Percentiles rank a stretch among this genome's conserved stretches.
phyloP scores from a whole-genome alignment of 2,329 filamentous ascomycete species.

The Corinectria fuckeliana region DNA sequence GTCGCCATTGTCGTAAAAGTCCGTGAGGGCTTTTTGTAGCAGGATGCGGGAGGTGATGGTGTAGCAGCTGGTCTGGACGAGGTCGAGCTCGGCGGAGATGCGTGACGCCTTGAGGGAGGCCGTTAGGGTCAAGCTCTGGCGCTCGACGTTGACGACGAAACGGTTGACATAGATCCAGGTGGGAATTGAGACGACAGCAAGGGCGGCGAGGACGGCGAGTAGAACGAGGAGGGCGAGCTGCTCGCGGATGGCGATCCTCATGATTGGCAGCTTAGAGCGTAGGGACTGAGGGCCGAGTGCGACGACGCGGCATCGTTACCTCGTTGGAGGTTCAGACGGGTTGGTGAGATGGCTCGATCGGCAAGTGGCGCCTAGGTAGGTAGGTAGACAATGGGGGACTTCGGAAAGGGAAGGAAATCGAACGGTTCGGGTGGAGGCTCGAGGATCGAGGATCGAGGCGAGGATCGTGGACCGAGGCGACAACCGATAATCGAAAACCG shows the following conservation, averaged over 20 bases:
- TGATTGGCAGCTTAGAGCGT: constrained; percentile 47
- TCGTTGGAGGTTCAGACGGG: constrained; percentile 17
- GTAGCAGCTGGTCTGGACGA: constrained; percentile 77
- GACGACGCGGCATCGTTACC: constrained; percentile 39
- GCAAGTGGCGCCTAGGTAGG: neutral
- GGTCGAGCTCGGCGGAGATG: constrained; percentile 77
- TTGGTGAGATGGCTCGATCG: constrained; percentile 15
- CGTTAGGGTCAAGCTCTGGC: constrained; percentile 73
- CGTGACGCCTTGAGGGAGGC: constrained; percentile 88
- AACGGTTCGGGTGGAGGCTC: neutral
- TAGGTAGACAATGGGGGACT: no score
- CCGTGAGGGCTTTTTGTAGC: constrained; percentile 59
- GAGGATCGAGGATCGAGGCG: neutral
- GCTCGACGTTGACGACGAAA: constrained; percentile 59
- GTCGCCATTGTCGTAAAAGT: constrained; percentile 57
- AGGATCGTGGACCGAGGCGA: neutral
- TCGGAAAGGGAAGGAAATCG: neutral
- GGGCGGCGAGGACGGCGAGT: constrained; percentile 73
- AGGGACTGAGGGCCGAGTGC: constrained; percentile 24
- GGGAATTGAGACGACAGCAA: constrained; percentile 81
- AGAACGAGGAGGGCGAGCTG: constrained; percentile 85
- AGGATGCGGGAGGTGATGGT: constrained; percentile 73
- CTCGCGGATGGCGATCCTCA: constrained; percentile 88
- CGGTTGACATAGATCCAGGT: constrained; percentile 67
- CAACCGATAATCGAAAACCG: neutral